These are phyloP conservation scores for Apiospora koreana DNA, from an alignment of 2,329 filamentous ascomycete genomes.

Conservation along the genomic window DNA sequence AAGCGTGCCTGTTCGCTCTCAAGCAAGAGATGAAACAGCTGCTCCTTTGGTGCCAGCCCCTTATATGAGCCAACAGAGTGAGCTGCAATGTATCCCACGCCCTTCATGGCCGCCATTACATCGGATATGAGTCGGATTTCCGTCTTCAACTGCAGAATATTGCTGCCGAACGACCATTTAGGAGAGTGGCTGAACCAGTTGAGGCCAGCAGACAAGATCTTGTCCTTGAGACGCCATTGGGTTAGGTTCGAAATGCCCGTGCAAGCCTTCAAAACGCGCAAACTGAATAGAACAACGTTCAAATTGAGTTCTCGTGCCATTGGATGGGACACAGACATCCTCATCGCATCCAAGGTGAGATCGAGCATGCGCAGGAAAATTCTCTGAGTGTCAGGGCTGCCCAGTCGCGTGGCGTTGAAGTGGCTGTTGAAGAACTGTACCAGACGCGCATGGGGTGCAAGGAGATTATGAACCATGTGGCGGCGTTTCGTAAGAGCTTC, in stretches of 20 bases:
- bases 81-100: conserved; percentile 60
- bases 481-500: conserved; percentile 72
- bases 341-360: conserved; percentile 75
- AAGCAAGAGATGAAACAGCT: conserved; percentile 77
- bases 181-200: conserved; percentile 85
- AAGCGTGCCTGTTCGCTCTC: conserved; percentile 84
- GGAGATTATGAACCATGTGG: conserved; percentile 76
- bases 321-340: conserved; percentile 73
- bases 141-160: conserved; percentile 88
- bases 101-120: conserved; percentile 67
- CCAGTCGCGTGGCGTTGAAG: conserved; percentile 88
- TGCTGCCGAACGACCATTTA: conserved; percentile 94
- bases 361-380: conserved; percentile 82
- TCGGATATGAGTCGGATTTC: conserved; percentile 82
- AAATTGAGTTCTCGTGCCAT: conserved; percentile 91
- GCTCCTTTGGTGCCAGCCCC: conserved; percentile 75
- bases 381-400: conserved; percentile 77
- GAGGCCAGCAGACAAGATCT: conserved; percentile 81
- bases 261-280: conserved; percentile 74
- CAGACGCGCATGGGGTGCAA: conserved; percentile 83
- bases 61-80: conserved; percentile 56
- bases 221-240: conserved; percentile 84
- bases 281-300: conserved; percentile 79
- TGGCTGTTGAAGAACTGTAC: conserved; percentile 91
- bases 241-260: conserved; percentile 64